phyloP scores from a whole-genome alignment of 805 yeast species.

The Wickerhamiella vanderwaltii region DNA sequence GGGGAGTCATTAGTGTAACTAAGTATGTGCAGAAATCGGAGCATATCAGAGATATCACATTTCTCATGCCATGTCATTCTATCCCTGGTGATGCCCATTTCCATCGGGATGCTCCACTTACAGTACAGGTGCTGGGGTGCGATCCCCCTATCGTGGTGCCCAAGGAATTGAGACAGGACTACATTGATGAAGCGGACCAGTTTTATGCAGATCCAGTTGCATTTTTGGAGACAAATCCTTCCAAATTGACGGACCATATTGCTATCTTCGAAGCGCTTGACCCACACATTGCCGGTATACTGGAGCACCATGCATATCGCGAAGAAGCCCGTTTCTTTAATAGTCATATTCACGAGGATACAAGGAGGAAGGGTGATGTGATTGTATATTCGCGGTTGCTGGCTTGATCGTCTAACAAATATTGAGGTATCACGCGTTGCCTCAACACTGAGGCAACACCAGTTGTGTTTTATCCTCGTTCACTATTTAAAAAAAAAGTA shows the following conservation, averaged over 20 bases:
- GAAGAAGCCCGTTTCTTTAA: slow-evolving; percentile 54
- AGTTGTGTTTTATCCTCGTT: no score
- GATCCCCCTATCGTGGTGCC: slow-evolving; percentile 59
- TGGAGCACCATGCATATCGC: slow-evolving; percentile 27
- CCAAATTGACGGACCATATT: slow-evolving; percentile 30
- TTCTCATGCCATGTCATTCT: slow-evolving; percentile 92
- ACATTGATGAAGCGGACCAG: slow-evolving; percentile 77
- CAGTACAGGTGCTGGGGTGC: slow-evolving; percentile 73
- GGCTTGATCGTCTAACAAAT: no score
- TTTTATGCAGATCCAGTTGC: slow-evolving; percentile 54
- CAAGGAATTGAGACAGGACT: slow-evolving; percentile 31
- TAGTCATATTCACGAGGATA: slow-evolving; percentile 75
- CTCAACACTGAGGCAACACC: no score
- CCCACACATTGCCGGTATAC: slow-evolving; percentile 29
- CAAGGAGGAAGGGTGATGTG: slow-evolving; percentile 65
- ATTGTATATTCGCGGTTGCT: slow-evolving; percentile 44
- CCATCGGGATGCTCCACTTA: slow-evolving; percentile 36
- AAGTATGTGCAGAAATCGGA: slow-evolving; percentile 36
- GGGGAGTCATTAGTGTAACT: slow-evolving; percentile 69
- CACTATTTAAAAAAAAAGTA: no score
- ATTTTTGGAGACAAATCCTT: slow-evolving; percentile 46
- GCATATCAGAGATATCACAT: slow-evolving; percentile 47
- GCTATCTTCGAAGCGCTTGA: slow-evolving; percentile 60
- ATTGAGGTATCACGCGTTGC: no score
- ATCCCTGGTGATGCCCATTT: slow-evolving; percentile 88